These are phyloP conservation scores for Curvularia sp. DNA, from an alignment of 2,329 filamentous ascomycete genomes.

Conservation along the genomic window DNA sequence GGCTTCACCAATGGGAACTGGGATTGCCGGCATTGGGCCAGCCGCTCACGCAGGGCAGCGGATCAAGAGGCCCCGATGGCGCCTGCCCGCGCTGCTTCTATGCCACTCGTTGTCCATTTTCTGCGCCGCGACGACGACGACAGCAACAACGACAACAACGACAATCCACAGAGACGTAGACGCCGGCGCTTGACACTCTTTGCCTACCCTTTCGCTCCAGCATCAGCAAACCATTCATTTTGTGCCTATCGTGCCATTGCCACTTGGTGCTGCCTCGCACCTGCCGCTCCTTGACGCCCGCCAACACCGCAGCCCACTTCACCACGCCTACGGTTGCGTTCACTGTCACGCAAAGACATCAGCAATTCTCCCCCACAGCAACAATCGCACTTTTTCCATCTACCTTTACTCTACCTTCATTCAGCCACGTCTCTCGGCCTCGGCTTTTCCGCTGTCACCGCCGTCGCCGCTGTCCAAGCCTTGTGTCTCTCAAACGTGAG, in stretches of 20 bases:
- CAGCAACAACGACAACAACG: neutral
- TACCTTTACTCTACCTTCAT: slow-evolving; percentile 27
- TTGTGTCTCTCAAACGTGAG: slow-evolving; percentile 43
- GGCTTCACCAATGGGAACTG: slow-evolving; percentile 18
- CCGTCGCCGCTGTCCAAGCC: slow-evolving; percentile 36
- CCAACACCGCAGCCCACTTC: slow-evolving; percentile 12
- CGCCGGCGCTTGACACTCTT: slow-evolving; percentile 34
- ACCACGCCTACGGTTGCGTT: slow-evolving; percentile 19
- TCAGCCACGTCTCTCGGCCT: slow-evolving; percentile 19
- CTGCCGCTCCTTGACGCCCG: slow-evolving; percentile 32
- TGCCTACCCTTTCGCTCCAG: slow-evolving; percentile 26
- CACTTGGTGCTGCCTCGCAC: slow-evolving; percentile 28
- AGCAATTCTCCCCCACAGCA: slow-evolving; percentile 9
- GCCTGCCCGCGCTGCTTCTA: slow-evolving; percentile 22
- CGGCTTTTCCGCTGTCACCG: slow-evolving; percentile 33
- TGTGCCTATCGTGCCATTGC: slow-evolving; percentile 22
- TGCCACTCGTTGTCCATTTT: slow-evolving; percentile 5
- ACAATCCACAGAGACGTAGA: slow-evolving; percentile 21
- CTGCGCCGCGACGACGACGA: neutral
- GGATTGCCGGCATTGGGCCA: slow-evolving; percentile 13
- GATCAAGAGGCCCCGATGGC: slow-evolving; percentile 10
- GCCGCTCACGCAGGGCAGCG: slow-evolving; percentile 21
- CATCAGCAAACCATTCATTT: slow-evolving; percentile 22
- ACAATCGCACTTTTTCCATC: slow-evolving; percentile 12
- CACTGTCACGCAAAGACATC: slow-evolving; percentile 27